These are phyloP conservation scores for Saraca asoca DNA, from an alignment of 331 rosid genomes.

Conservation along the genomic window DNA sequence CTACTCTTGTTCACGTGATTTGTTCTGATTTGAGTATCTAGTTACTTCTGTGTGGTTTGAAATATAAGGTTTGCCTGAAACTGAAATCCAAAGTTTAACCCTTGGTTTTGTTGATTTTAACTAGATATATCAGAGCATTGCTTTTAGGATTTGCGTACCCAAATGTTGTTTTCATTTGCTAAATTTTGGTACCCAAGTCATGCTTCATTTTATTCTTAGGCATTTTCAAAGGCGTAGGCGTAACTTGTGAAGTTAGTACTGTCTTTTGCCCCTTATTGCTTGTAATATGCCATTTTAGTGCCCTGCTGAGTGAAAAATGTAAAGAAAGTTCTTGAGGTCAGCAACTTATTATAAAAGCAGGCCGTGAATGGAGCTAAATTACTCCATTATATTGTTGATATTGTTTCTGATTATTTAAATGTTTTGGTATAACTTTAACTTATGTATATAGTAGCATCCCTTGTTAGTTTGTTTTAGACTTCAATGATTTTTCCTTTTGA, in stretches of 20 bases:
- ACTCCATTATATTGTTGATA: constrained; percentile 26
- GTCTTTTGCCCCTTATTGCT: constrained; percentile 27
- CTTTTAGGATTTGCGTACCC: too few relatives aligned
- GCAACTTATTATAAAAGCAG: background rate
- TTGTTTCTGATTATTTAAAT: constrained; percentile 21
- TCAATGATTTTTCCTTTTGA: constrained; percentile 15
- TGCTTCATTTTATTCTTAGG: constrained; percentile 44
- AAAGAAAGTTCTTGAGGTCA: constrained; percentile 34
- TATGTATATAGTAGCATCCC: constrained; percentile 22
- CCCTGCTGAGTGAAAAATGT: constrained; percentile 3
- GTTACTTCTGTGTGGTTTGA: too few relatives aligned
- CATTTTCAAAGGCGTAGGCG: constrained; percentile 79
- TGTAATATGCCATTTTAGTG: constrained; percentile 31
- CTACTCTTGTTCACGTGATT: too few relatives aligned
- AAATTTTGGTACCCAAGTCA: too few relatives aligned
- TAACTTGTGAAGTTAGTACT: constrained; percentile 41
- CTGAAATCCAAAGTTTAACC: too few relatives aligned
- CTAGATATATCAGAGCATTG: too few relatives aligned
- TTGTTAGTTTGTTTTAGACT: too few relatives aligned
- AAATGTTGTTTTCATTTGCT: too few relatives aligned
- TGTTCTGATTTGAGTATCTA: too few relatives aligned
- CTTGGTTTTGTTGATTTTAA: too few relatives aligned
- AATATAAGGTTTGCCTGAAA: too few relatives aligned
- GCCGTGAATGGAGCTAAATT: constrained; percentile 1
- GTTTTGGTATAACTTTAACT: constrained; percentile 8